Evolutionary conservation across 2,329 filamentous ascomycete species (phyloP), one percentile per base, ranked within the genome.

Genomic region (Talaromyces pinophilus): DNA sequence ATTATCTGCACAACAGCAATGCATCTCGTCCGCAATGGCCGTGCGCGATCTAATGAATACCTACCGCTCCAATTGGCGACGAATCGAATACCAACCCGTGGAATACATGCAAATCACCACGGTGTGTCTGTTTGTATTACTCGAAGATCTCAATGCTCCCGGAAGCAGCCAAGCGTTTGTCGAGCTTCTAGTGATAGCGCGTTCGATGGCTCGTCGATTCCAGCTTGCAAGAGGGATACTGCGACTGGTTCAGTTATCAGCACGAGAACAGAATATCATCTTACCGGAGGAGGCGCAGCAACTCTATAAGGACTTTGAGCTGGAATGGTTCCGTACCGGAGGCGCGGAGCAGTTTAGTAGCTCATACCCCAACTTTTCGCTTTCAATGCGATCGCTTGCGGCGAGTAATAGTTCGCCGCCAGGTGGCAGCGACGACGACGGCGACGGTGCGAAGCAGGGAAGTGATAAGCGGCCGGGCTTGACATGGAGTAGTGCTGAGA

Each of bases 91-190:
- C 30, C 19, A 59, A n/a, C 64, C 64, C 6, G 50, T 67, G 7
- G 65, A 67, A 60, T 67, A 63, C 38, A 63, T 59, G 35, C 65
- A 67, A 30, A 17, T 54, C 11, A 60, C 57, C 17, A 48, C 60
- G n/a, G 40, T 67, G 22, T 59, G 65, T 15, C 35, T 67, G n/a
- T 67, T 67, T 22, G 59, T 57, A 8, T n/a, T 67, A 10, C 55
- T 67, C 2, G 61, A 63, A 44, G 65, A 67, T 55, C 54, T 67
- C 7, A 2, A 40, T 48, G 48, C 61, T 3, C 50, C 44, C 6
- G n/a, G n/a, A n/a, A 67, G 65, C 46, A 30, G 65, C 28, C 42
- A 63, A 40, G 65, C 65, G 6, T 67, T 67, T 46, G 54, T 67
- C 35, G 60, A 67, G 5, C 17, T 67, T 6, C 42, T 44, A 17